phyloP scores from a whole-genome alignment of 352 stramenopile species.

The Globisporangium polare region DNA sequence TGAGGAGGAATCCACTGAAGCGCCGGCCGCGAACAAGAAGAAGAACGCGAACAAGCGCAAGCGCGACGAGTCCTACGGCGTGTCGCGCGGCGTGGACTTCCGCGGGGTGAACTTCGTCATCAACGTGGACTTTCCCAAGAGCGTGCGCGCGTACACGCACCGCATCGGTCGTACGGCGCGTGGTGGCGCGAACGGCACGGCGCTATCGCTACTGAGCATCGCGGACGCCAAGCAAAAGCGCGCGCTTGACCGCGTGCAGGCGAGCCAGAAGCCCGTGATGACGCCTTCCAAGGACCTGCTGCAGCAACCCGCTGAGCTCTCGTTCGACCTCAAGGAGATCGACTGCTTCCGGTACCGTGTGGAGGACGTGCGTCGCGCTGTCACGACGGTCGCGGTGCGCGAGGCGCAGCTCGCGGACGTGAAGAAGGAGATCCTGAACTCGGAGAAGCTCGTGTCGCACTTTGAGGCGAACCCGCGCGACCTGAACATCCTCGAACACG shows the following conservation, averaged over 20 bases:
- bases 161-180: slow-evolving; percentile 97
- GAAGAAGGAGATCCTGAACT: slow-evolving; percentile 98
- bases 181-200: slow-evolving; percentile 94
- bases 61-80: slow-evolving; percentile 92
- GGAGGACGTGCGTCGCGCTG: slow-evolving; percentile 92
- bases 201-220: slow-evolving; percentile 92
- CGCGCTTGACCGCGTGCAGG: slow-evolving; percentile 89
- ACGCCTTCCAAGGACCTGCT: slow-evolving; percentile 81
- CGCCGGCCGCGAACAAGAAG: slow-evolving; percentile 14
- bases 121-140: slow-evolving; percentile 98
- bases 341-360: slow-evolving; percentile 98
- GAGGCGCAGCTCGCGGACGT: slow-evolving; percentile 95
- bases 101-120: slow-evolving; percentile 97
- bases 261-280: slow-evolving; percentile 85
- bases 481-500: slow-evolving; percentile 94
- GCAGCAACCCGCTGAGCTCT: slow-evolving; percentile 92
- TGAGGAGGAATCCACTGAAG: slow-evolving; percentile 12
- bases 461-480: slow-evolving; percentile 97
- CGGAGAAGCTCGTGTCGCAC: slow-evolving; percentile 93
- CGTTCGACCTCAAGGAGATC: slow-evolving; percentile 98
- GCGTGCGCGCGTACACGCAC: slow-evolving; percentile 96
- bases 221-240: slow-evolving; percentile 77
- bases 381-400: slow-evolving; percentile 93
- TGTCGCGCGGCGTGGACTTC: slow-evolving; percentile 98
- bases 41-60: slow-evolving; percentile 50